phyloP scores from a whole-genome alignment of 2,329 filamentous ascomycete genomes.

The Thielaviopsis musarum region DNA sequence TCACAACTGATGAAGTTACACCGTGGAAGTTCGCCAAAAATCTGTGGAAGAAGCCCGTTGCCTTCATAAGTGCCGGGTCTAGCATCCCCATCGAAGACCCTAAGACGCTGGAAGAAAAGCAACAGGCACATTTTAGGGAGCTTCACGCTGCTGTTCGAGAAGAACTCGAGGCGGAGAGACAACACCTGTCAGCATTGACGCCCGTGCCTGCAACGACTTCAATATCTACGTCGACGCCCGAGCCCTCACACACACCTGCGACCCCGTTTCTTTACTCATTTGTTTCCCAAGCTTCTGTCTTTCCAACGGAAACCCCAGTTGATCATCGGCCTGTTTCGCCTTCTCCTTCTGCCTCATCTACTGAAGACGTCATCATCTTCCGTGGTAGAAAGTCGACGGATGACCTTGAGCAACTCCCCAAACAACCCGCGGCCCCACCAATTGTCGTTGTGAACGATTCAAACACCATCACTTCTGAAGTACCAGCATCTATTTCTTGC shows the following conservation, averaged over 20 bases:
- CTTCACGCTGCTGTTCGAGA: constrained; percentile 2
- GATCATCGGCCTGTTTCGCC: not conserved
- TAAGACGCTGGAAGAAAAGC: constrained; percentile 1
- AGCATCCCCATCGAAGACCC: constrained; percentile 30
- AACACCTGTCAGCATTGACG: not conserved
- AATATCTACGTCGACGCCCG: not conserved
- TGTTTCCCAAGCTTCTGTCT: not conserved
- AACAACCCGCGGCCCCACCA: not conserved
- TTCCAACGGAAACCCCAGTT: constrained; percentile 2
- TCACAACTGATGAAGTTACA: not conserved
- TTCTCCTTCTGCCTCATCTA: constrained; percentile 1
- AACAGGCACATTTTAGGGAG: constrained; percentile 14
- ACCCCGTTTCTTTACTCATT: not conserved
- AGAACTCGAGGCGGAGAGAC: not conserved
- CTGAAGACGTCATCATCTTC: constrained; percentile 53
- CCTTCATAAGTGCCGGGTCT: constrained; percentile 36
- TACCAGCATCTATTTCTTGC: not conserved
- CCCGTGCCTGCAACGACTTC: no score
- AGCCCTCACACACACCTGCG: not conserved
- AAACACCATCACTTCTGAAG: not conserved
- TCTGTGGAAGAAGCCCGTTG: constrained; percentile 32
- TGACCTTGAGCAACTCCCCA: not conserved
- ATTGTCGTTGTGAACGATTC: not conserved
- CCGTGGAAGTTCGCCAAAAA: constrained; percentile 23
- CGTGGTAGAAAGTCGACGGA: constrained; percentile 30